Percentiles rank a stretch among this genome's conserved stretches.
Evolutionary conservation across 2,329 filamentous ascomycete genomes (phyloP).

Genomic region (Claviceps pazoutovae): DNA sequence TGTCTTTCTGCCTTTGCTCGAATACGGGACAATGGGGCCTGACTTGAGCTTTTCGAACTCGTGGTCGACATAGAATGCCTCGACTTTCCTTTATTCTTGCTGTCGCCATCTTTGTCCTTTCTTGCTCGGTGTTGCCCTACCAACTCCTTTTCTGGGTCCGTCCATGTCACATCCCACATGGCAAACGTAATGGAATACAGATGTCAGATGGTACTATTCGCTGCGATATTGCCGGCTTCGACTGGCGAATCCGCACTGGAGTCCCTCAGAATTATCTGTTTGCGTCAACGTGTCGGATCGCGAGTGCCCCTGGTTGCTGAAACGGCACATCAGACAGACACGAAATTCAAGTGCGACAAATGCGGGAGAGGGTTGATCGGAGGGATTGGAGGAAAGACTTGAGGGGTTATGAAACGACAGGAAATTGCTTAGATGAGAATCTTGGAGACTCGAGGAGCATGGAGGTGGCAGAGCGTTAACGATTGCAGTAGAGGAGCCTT

Average conservation of each 20-base stretch:
- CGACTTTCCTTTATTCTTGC: slow-evolving; percentile 2
- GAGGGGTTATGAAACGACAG: not conserved
- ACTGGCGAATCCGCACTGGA: not conserved
- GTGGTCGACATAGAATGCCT: slow-evolving; percentile 6
- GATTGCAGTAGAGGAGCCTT: not conserved
- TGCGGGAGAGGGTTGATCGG: not conserved
- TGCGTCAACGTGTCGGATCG: slow-evolving; percentile 1
- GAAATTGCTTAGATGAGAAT: too few relatives aligned
- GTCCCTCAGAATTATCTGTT: not conserved
- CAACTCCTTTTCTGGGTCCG: slow-evolving; percentile 37
- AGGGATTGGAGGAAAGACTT: not conserved
- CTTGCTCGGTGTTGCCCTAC: slow-evolving; percentile 37
- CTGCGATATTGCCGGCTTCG: not conserved
- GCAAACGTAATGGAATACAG: slow-evolving; percentile 3
- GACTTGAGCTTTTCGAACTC: slow-evolving; percentile 3
- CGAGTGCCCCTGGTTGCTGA: slow-evolving; percentile 4
- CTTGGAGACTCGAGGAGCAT: not conserved
- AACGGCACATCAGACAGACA: slow-evolving; percentile 1
- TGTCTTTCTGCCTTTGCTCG: slow-evolving; percentile 9
- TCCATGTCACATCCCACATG: slow-evolving; percentile 49
- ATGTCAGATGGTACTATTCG: not conserved
- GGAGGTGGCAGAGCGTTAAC: not conserved
- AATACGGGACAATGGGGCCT: slow-evolving; percentile 15
- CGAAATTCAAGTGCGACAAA: not conserved
- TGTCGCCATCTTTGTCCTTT: slow-evolving; percentile 24